Percentiles rank a stretch among this genome's conserved stretches.
phyloP scores from a whole-genome alignment of 2,329 filamentous ascomycete species.

The Cercospora berteroae region DNA sequence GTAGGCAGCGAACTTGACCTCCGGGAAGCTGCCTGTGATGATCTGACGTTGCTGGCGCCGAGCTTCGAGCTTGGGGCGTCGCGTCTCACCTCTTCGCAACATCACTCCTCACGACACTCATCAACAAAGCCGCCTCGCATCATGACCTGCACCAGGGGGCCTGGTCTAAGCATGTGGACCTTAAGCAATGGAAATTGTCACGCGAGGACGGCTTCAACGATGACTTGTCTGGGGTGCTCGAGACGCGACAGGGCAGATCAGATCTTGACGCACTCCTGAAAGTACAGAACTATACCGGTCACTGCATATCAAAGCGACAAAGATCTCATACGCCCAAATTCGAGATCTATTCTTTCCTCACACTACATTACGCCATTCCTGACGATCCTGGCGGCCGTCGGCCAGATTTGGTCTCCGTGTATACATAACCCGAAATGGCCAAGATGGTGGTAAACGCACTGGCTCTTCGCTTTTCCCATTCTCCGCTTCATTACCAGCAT shows the following conservation, averaged over 20 bases:
- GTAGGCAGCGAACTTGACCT: not conserved
- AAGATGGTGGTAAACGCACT: not conserved
- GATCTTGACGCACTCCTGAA: not conserved
- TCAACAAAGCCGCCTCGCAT: not conserved
- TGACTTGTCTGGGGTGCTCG: not conserved
- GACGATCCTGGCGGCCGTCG: not conserved
- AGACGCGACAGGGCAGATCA: not conserved
- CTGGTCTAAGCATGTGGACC: not conserved
- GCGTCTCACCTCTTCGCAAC: not conserved
- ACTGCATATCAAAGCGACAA: not conserved
- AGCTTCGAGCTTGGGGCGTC: not conserved
- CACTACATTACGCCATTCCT: not conserved
- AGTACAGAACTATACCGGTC: not conserved
- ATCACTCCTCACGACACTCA: not conserved
- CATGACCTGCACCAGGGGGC: not conserved
- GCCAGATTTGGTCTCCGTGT: not conserved
- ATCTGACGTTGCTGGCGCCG: not conserved
- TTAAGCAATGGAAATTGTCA: not conserved
- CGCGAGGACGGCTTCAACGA: not conserved
- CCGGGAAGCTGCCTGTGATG: not conserved
- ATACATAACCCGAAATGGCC: slow-evolving; percentile 2
- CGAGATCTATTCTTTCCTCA: not conserved
- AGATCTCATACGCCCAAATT: not conserved
- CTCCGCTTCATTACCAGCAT: not conserved
- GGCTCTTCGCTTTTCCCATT: not conserved